A percentile compares a stretch with the other conserved stretches of the same genome.
Evolutionary conservation across 2,329 filamentous ascomycete species (phyloP).

Genomic region (Ophiostoma quercus): DNA sequence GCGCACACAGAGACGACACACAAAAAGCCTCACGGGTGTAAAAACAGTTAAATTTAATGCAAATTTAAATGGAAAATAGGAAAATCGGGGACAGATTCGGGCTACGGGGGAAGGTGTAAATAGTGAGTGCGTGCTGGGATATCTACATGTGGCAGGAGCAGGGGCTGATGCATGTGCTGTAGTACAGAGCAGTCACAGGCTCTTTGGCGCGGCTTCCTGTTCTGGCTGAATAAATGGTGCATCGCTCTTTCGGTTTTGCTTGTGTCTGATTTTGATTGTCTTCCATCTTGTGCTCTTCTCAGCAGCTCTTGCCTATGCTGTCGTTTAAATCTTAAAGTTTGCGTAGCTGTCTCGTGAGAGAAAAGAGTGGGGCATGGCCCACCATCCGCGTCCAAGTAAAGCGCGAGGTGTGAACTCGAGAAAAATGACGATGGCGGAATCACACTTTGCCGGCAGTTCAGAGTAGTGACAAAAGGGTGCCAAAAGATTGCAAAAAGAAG

Average conservation of each 20-base stretch:
- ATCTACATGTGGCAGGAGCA: slow-evolving; percentile 1
- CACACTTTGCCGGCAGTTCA: not conserved
- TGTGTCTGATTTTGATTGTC: not conserved
- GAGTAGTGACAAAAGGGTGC: no score
- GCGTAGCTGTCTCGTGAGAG: not conserved
- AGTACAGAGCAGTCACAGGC: not conserved
- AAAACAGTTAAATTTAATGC: slow-evolving; percentile 15
- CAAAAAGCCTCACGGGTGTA: slow-evolving; percentile 23
- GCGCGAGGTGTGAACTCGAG: not conserved
- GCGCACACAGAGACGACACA: not conserved
- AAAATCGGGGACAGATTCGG: slow-evolving; percentile 19
- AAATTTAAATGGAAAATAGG: slow-evolving; percentile 14
- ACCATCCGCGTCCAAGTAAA: slow-evolving; percentile 13
- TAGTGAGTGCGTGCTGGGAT: not conserved
- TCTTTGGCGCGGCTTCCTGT: not conserved
- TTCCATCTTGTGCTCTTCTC: not conserved
- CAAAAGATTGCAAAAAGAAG: not conserved
- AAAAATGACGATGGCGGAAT: not conserved
- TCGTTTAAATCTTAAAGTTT: not conserved
- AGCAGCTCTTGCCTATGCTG: not conserved
- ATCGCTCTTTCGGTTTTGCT: not conserved
- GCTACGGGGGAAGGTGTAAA: slow-evolving; percentile 15
- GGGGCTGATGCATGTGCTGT: not conserved
- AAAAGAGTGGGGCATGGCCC: not conserved
- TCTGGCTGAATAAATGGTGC: not conserved